A percentile compares a stretch with the other conserved stretches of the same genome.
phyloP scores from a whole-genome alignment of 345 rosid genomes.

The Ceriops decandra region DNA sequence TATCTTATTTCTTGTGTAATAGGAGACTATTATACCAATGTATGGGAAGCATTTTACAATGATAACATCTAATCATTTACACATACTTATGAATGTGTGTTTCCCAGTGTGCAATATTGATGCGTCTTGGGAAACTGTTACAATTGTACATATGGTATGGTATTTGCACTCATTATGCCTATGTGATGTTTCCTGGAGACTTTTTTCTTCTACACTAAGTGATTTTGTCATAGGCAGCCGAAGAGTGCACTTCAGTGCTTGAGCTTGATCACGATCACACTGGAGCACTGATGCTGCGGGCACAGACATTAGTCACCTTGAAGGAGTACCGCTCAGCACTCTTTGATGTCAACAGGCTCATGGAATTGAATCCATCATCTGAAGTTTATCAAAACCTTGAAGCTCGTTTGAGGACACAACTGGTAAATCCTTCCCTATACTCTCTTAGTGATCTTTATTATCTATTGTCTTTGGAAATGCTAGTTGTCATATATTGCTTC shows the following conservation, averaged over 20 bases:
- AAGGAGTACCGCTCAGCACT: constrained; percentile 83
- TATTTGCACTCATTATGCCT: no score
- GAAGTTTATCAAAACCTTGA: constrained; percentile 80
- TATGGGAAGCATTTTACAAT: no score
- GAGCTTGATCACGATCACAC: constrained; percentile 85
- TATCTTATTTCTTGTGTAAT: no score
- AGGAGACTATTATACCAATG: no score
- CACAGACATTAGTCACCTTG: constrained; percentile 83
- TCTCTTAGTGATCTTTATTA: not conserved
- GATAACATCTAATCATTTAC: no score
- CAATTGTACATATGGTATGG: no score
- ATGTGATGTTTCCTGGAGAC: no score
- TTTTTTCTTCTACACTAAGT: no score
- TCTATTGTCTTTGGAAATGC: not conserved
- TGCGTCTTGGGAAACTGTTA: no score
- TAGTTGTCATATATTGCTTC: no score
- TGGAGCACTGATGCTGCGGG: constrained; percentile 90
- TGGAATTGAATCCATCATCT: constrained; percentile 76
- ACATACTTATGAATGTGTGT: no score
- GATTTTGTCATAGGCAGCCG: constrained; percentile 60
- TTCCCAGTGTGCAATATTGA: no score
- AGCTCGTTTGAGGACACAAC: constrained; percentile 78
- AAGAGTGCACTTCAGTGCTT: constrained; percentile 87
- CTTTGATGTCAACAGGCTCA: constrained; percentile 80
- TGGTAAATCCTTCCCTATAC: constrained; percentile 44